These are phyloP conservation scores for Trypanosoma grayi DNA, from an alignment of 208 protist species.

Conservation along the genomic window DNA sequence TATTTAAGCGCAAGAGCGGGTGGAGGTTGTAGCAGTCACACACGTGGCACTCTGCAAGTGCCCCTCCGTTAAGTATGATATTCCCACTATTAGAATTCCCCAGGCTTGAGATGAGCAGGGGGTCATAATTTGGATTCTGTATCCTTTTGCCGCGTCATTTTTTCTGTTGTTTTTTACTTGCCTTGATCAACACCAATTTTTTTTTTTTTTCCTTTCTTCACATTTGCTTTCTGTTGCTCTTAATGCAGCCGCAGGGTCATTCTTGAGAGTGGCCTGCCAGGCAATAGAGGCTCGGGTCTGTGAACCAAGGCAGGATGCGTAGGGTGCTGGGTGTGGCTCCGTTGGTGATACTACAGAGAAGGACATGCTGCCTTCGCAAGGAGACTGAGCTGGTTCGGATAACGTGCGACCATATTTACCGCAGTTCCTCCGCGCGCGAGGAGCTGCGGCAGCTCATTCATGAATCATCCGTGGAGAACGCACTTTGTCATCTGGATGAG, in stretches of 20 bases:
- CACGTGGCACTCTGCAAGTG: no score
- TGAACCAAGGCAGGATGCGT: no score
- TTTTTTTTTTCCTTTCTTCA: background rate
- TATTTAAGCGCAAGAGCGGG: no score
- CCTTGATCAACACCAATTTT: background rate
- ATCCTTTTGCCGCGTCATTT: background rate
- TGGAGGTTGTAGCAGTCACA: no score
- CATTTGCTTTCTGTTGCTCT: no score
- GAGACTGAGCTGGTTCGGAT: background rate
- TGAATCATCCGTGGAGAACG: slow-evolving; percentile 61
- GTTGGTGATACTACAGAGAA: background rate
- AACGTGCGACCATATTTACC: slow-evolving; percentile 52
- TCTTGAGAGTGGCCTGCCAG: no score
- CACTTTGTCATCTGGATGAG: slow-evolving; percentile 43
- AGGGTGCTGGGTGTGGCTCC: background rate
- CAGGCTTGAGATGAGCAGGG: background rate
- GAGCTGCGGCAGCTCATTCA: slow-evolving; percentile 54
- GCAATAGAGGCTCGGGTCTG: no score
- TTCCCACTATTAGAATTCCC: background rate
- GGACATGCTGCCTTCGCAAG: background rate
- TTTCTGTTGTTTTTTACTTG: background rate
- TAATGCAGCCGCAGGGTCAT: no score
- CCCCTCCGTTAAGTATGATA: background rate
- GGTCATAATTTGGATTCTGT: background rate
- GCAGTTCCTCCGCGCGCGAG: slow-evolving; percentile 44